Evolutionary conservation across 2,329 filamentous ascomycete species (phyloP).

Genomic region (Hyphodiscus sp.): DNA sequence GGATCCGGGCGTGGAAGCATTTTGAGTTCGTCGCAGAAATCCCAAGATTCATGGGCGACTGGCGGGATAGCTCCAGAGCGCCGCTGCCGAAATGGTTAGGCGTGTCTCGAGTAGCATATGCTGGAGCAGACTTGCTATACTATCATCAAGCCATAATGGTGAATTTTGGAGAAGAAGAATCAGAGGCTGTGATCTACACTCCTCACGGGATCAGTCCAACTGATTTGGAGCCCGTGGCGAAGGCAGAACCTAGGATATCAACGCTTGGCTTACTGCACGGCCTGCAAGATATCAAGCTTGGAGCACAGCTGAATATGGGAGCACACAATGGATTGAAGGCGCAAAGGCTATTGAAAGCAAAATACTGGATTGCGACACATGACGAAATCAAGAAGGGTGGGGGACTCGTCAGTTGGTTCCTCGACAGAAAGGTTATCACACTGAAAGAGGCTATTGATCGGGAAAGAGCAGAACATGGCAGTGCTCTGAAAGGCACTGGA

Average conservation of each 20-base stretch:
- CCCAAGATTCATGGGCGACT: slow-evolving; percentile 20
- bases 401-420: slow-evolving; percentile 48
- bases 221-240: slow-evolving; percentile 38
- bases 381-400: slow-evolving; percentile 56
- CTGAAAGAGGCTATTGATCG: slow-evolving; percentile 37
- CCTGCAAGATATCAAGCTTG: slow-evolving; percentile 52
- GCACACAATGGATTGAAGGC: slow-evolving; percentile 54
- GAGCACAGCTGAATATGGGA: slow-evolving; percentile 56
- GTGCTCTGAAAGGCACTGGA: not conserved
- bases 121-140: slow-evolving; percentile 46
- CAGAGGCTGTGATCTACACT: slow-evolving; percentile 56
- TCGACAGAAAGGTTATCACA: slow-evolving; percentile 39
- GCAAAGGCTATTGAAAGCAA: slow-evolving; percentile 44
- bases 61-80: slow-evolving; percentile 26
- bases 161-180: slow-evolving; percentile 37
- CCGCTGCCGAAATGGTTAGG: slow-evolving; percentile 54
- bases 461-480: slow-evolving; percentile 24
- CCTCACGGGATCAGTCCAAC: slow-evolving; percentile 52
- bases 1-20: slow-evolving; percentile 52
- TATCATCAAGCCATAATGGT: slow-evolving; percentile 58
- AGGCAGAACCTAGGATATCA: slow-evolving; percentile 39
- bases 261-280: slow-evolving; percentile 58
- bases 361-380: slow-evolving; percentile 61
- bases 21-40: slow-evolving; percentile 47
- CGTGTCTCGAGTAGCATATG: slow-evolving; percentile 49